phyloP scores from a whole-genome alignment of 139 green algal genomes.

The Tetradesmus lagerheimii region DNA sequence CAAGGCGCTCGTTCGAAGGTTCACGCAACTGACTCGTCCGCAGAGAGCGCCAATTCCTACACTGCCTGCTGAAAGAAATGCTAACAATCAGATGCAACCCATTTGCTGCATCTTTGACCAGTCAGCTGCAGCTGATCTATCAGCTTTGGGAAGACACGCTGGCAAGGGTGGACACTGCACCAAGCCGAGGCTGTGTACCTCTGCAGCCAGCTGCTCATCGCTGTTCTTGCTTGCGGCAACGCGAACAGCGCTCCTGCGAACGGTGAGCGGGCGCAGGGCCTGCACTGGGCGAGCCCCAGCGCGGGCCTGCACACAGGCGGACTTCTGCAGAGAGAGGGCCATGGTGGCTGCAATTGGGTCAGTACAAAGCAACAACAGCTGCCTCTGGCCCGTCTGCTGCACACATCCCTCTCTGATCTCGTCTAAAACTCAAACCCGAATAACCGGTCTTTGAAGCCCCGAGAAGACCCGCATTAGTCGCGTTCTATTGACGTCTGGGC shows the following conservation, averaged over 20 bases:
- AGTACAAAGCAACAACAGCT: neutral
- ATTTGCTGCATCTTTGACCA: neutral
- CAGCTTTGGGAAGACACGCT: conserved; percentile 15
- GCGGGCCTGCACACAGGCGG: neutral
- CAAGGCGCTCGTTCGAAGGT: neutral
- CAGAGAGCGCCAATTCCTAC: neutral
- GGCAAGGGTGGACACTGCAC: conserved; percentile 9
- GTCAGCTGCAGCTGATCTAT: conserved; percentile 14
- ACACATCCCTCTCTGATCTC: neutral
- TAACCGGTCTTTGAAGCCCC: neutral
- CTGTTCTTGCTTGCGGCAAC: conserved; percentile 25
- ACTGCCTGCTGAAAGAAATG: neutral
- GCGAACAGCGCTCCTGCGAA: conserved; percentile 18
- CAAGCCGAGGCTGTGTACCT: neutral
- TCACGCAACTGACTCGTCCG: neutral
- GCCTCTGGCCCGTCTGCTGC: neutral
- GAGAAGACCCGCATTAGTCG: too few species aligned
- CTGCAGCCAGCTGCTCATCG: neutral
- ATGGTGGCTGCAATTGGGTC: neutral
- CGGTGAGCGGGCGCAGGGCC: conserved; percentile 15
- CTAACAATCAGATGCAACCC: neutral
- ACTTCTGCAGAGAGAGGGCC: neutral
- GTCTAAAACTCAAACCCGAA: neutral
- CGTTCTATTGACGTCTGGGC: too few species aligned
- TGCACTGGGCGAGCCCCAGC: neutral